Evolutionary conservation across 805 yeast species (phyloP), one percentile per base, ranked within the genome.

Genomic region (Metschnikowia continentalis): DNA sequence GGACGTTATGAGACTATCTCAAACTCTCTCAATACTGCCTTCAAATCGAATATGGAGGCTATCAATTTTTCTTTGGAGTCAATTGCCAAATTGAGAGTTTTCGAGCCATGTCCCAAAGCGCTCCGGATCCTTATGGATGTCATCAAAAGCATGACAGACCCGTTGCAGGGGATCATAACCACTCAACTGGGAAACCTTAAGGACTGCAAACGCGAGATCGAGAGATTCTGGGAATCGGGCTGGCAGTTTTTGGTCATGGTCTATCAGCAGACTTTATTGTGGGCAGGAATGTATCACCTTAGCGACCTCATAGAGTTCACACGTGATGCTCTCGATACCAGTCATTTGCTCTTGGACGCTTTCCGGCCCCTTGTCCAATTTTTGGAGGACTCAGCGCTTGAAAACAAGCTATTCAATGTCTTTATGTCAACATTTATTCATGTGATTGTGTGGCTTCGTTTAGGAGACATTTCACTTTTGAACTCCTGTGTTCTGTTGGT

Each of bases 1-100:
- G 96, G 91, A 15, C 78, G 97, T 60, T 68, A 81, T 35, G 96
- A 88, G 64, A 89, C 90, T 35, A 74, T 88, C n/a, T 79, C 75
- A 43, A 77, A 75, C 3, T 62, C 84, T 35, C 67, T 90, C 23
- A 65, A 66, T 8, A 61, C 68, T 7, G 73, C 79, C 49, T 62
- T 84, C 13, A 60, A 67, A 2, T 62, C 69, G 6, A 76, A 83
- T 7, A 58, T 90, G 5, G 57, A 57, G 3, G 81, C 90, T 0
- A 69, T 81, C 23, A 77, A 71, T 49, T 59, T 61, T 3, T 79
- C 79, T 36, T 58, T 87, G 44, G 58, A 69, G 3, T 71, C 68
- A 43, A 70, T 83, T 48, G 76, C 75, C 5, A 58, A 65, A 13
- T 67, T 81, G 52, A 75, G 73, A 32, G 79, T 78, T 36, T 85